Base-by-base conservation (phyloP, 148 eudicot genomes). In the Oxyria digyna region DNA sequence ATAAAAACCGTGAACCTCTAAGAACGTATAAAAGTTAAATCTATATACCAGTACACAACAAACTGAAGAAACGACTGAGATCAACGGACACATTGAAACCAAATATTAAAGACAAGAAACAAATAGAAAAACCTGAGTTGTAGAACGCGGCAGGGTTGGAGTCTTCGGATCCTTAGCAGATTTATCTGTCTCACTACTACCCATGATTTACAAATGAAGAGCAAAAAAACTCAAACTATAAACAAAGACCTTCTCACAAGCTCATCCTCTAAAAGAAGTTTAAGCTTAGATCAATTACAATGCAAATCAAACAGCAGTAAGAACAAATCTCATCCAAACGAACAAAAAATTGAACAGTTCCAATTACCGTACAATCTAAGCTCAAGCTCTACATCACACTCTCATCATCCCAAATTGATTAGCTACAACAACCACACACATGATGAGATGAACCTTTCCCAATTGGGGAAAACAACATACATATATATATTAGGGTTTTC, bases 151-250 rank as follows among this genome's bases (percentile, higher is more conserved):
- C 42, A 75, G 76, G 27, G 46, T 38, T 23, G 89, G 83, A 33
- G 87, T 79, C 75, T 87, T 91, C 7, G 89, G 73, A 75, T 91
- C 96, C 71, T 93, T 90, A 8, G 82, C 68, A 65, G 85, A 73
- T 73, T 91, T 88, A 64, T 95, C 99, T 73, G 85, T 86, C 76
- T 95, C 99, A 78, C 85, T 85, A 72, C 91, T 82, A 67, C 91
- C 96, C 99, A 91, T 95, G 52, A 74, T 72, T 76, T 37, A 75
- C n/a, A 59, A 29, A 59, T 59, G 35, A 59, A 59, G 62, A 24
- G 11, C 1, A 52, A 62, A 24, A 18, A 43, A 49, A 67, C 7
- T 37, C 35, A 31, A 62, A 46, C 71, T 68, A 42, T 4, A 18
- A 40, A 62, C 6, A 57, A n/a, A 26, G 48, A 21, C 65, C 38